Base-by-base conservation (phyloP, 2,329 filamentous ascomycete species). In the Phyllosticta citribraziliensis region DNA sequence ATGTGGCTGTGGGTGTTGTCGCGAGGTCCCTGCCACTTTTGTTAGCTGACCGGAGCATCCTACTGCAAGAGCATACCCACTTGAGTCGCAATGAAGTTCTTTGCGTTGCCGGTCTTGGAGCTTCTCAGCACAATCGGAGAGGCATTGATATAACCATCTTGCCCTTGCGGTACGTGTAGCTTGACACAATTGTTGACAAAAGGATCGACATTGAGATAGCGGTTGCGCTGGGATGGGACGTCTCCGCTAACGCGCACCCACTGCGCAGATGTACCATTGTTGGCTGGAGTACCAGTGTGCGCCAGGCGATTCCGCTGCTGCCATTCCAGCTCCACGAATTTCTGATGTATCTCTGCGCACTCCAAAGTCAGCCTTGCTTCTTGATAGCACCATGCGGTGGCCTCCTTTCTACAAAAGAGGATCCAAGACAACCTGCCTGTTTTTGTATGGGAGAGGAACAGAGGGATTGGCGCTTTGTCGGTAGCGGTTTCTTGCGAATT, bases 1-100 rank as follows among this genome's bases (percentile, higher is more conserved):
- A 96, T 89, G 70, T 96, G 91, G 66, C 86, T 84, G 60, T 88
- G 81, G 17, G 88, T 89, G 25, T 84, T 83, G 63, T 80, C 74
- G 69, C 92, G 96, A 5, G 94, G 94, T 0, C 94, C 94, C 77
- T 70, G 12, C 19, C 22, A 58, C 30, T 27, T 9, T 54, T 52
- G 52, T 62, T 47, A 61, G 52, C 20, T 51, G 17, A 12, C 14
- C 17, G 33, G 2, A 40, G 33, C 11, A 14, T 40, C 5, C 9
- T 11, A 14, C 33, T 17, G 10, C 11, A 12, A 14, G 33, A 11
- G 14, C 2, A 9, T 52, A 25, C 64, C 11, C 67, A 82, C 80
- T 76, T 95, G 91, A 73, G 95, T 97, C 58, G 92, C 94, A 67
- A 99, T 96, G 74, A 95, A 97, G 60, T 82, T 81, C 61, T 76